A percentile compares a stretch with the other conserved stretches of the same genome.
phyloP scores from a whole-genome alignment of 2,329 filamentous ascomycete species.

The Coniochaeta ligniaria region DNA sequence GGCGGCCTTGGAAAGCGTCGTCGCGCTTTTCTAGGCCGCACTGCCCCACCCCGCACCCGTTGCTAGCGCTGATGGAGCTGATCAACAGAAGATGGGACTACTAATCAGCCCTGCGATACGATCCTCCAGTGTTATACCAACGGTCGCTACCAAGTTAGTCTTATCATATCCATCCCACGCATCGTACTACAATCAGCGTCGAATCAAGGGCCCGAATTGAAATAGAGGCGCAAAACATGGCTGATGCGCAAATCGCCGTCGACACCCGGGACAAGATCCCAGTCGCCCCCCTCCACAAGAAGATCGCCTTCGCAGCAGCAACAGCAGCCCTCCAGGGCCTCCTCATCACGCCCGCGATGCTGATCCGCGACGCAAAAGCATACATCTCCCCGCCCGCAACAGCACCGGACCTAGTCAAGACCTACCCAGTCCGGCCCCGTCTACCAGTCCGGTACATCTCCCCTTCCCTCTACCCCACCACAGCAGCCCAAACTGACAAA shows the following conservation, averaged over 20 bases:
- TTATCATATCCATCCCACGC: no score
- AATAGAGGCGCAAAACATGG: no score
- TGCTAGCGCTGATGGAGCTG: no score
- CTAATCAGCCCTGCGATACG: no score
- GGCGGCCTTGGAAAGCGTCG: no score
- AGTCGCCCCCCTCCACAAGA: not conserved
- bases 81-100: no score
- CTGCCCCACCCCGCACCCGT: no score
- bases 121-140: no score
- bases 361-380: slow-evolving; percentile 4
- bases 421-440: slow-evolving; percentile 11
- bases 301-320: not conserved
- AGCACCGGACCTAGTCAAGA: slow-evolving; percentile 12
- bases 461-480: not conserved
- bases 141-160: no score
- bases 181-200: no score
- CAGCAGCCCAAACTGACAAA: not conserved
- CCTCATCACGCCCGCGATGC: not conserved
- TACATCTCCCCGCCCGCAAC: not conserved
- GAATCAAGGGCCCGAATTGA: no score
- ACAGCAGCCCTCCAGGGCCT: slow-evolving; percentile 4
- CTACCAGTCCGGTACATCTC: slow-evolving; percentile 10
- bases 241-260: not conserved
- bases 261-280: not conserved
- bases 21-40: no score